Evolutionary conservation across 139 green algal genomes (phyloP), one percentile per base, ranked within the genome.

Genomic region (Picochlorum sp.): DNA sequence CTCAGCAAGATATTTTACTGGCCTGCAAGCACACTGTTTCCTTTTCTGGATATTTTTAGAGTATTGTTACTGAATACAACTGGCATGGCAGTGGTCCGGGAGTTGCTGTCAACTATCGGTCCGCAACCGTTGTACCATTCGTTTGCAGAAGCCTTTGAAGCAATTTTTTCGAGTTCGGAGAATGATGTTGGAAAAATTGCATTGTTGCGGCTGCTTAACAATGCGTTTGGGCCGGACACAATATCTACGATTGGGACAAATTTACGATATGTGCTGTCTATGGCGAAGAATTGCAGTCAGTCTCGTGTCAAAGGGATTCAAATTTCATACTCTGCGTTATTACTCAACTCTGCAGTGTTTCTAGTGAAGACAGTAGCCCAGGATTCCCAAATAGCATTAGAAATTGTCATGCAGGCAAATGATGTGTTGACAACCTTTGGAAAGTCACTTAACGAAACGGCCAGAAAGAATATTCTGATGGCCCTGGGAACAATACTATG

Each of bases 11-110:
- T 91, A 63, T 70, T 90, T 61, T 31, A 43, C 10, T 92, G 82
- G 82, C 85, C 85, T 6, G 53, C 70, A 0, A 43, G 55, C 0
- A 53, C 70, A 32, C 63, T 94, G 8, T 94, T 91, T 64, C 85
- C 85, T 3, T 70, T 65, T 0, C 63, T 92, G 6, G 85, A 94
- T 57, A 55, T 92, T 3, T 71, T 77, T 0, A 70, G 85, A n/a
- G 49, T 83, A 40, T 37, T 77, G 26, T 65, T 63, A 7, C 72
- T 89, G 35, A 53, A 81, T 43, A 14, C 30, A 5, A 32, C 18
- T 10, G 62, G 45, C 5, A 77, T 70, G 3, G 43, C 44, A 14
- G 20, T 47, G 30, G 60, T 86, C 24, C 72, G 69, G 0, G 31
- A 40, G 0, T 31, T 25, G 12, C 67, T 64, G 8, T 68, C 49